These are phyloP conservation scores for Salicornia ramosissima DNA, from an alignment of 148 eudicot species.

Conservation along the genomic window DNA sequence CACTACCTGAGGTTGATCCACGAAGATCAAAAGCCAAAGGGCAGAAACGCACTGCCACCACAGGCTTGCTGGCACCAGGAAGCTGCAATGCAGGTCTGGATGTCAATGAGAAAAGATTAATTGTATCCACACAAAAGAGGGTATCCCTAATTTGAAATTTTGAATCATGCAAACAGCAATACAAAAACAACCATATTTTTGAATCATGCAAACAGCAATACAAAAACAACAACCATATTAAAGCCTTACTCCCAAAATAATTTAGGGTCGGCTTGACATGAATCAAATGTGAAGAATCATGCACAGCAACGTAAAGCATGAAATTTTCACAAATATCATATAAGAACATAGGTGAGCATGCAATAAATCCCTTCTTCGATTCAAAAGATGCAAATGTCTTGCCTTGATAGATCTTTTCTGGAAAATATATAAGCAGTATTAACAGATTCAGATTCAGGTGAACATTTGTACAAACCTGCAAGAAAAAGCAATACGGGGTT, in stretches of 20 bases:
- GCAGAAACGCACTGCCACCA: conserved; percentile 91
- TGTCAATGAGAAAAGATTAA: conserved; percentile 17
- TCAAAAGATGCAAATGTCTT: conserved; percentile 21
- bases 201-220: no score
- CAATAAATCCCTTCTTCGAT: not conserved
- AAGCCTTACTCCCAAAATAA: no score
- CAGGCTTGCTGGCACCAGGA: conserved; percentile 94
- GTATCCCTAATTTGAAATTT: not conserved
- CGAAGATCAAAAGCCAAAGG: conserved; percentile 62
- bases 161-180: not conserved
- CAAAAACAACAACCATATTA: no score
- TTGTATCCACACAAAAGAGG: not conserved
- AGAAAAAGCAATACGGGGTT: conserved; percentile 12
- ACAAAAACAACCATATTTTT: no score
- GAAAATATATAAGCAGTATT: conserved; percentile 83
- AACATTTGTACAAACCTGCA: conserved; percentile 73
- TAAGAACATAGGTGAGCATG: not conserved
- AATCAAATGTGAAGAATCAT: no score
- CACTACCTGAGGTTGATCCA: conserved; percentile 51
- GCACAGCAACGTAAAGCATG: not conserved
- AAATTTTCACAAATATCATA: not conserved
- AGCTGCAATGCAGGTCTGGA: conserved; percentile 91
- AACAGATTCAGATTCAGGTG: conserved; percentile 58
- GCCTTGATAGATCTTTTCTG: conserved; percentile 88
- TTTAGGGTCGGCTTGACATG: no score